Evolutionary conservation across 768 basidiomycete species (phyloP).

Genomic region (Suillus fuscotomentosus): DNA sequence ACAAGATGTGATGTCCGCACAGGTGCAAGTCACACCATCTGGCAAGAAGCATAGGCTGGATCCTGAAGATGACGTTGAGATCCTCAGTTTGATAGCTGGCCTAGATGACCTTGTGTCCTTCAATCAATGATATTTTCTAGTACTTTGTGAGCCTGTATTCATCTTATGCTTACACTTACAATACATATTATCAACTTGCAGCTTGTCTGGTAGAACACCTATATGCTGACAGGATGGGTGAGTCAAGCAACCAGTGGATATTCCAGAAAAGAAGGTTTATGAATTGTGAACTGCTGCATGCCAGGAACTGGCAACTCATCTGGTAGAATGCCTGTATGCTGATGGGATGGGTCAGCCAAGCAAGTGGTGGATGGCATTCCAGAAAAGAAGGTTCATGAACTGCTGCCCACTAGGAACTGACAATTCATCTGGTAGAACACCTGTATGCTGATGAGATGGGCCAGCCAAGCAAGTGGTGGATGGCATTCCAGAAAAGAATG

Average conservation of each 20-base stretch:
- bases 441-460: slow-evolving; percentile 92
- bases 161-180: no score
- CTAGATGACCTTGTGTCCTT: no score
- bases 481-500: slow-evolving; percentile 97
- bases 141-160: no score
- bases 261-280: no score
- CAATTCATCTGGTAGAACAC: slow-evolving; percentile 79
- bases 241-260: no score
- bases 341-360: slow-evolving; percentile 93
- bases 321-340: slow-evolving; percentile 87
- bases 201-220: no score
- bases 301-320: slow-evolving; percentile 82
- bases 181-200: no score
- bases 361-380: slow-evolving; percentile 99
- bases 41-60: background rate
- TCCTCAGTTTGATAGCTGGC: no score
- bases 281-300: no score
- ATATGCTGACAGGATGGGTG: no score
- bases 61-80: no score
- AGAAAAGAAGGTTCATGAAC: slow-evolving; percentile 88
- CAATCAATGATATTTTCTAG: no score
- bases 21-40: background rate
- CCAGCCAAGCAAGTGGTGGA: slow-evolving; percentile 99
- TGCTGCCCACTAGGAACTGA: slow-evolving; percentile 82
- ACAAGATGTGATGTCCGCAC: background rate